phyloP scores from a whole-genome alignment of 2,329 filamentous ascomycete species.

The Pyrenophora teres region DNA sequence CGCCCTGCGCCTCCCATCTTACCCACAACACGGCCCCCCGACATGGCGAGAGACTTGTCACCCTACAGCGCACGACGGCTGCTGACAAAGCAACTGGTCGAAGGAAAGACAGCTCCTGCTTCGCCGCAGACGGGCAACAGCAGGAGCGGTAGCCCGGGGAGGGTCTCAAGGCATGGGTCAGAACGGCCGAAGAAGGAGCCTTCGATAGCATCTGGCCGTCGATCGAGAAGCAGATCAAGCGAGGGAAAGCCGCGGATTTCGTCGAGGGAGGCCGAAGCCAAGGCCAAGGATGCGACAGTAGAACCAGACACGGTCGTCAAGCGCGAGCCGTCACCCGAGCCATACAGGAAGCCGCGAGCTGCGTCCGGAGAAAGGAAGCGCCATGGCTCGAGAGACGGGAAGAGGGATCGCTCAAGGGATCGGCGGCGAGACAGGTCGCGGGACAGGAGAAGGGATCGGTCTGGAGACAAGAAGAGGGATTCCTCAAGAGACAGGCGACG shows the following conservation, averaged over 20 bases:
- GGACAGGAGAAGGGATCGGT: slow-evolving; percentile 18
- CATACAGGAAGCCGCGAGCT: slow-evolving; percentile 33
- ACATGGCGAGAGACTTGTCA: slow-evolving; percentile 38
- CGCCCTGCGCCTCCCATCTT: slow-evolving; percentile 9
- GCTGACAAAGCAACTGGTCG: slow-evolving; percentile 33
- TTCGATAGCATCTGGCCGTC: slow-evolving; percentile 12
- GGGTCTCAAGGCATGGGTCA: slow-evolving; percentile 11
- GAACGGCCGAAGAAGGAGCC: slow-evolving; percentile 18
- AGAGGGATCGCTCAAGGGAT: slow-evolving; percentile 12
- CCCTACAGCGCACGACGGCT: slow-evolving; percentile 40
- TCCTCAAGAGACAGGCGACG: slow-evolving; percentile 24
- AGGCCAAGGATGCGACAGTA: slow-evolving; percentile 17
- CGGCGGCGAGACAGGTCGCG: slow-evolving; percentile 7
- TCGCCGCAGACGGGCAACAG: slow-evolving; percentile 22
- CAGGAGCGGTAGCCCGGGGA: slow-evolving; percentile 21
- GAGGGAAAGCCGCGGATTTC: slow-evolving; percentile 14
- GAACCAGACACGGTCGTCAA: slow-evolving; percentile 15
- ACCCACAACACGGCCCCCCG: slow-evolving; percentile 8
- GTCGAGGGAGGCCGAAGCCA: slow-evolving; percentile 15
- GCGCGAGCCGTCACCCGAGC: slow-evolving; percentile 33
- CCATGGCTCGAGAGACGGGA: slow-evolving; percentile 16
- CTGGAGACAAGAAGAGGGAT: slow-evolving; percentile 14
- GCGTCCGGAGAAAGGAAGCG: slow-evolving; percentile 21
- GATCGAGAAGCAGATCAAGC: slow-evolving; percentile 23
- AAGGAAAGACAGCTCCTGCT: slow-evolving; percentile 11